Conservation (phyloP, 2,329 filamentous ascomycete species). For the Cyphellophora attinorum region DNA sequence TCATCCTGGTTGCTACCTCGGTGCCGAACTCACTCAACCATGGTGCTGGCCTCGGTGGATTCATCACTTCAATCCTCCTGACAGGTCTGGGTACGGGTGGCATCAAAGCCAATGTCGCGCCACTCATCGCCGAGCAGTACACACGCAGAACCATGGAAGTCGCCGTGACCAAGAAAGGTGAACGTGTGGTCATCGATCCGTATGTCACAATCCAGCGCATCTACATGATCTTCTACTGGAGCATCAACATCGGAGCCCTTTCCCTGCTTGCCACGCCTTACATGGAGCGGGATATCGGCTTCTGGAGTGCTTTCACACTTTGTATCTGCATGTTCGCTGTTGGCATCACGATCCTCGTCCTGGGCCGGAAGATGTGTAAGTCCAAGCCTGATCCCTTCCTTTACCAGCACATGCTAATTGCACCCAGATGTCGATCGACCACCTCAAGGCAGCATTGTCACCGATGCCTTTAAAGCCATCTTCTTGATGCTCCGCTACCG, state of each 20-base stretch:
- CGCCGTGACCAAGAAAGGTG: conserved; percentile 32
- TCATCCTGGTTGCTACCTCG: conserved; percentile 47
- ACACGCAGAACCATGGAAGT: conserved; percentile 43
- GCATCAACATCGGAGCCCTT: conserved; percentile 65
- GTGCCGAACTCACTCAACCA: conserved; percentile 41
- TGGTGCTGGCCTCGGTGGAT: conserved; percentile 44
- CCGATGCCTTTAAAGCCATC: conserved; percentile 54
- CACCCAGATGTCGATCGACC: conserved; percentile 39
- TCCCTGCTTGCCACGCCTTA: conserved; percentile 58
- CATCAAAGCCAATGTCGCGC: conserved; percentile 58
- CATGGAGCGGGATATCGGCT: conserved; percentile 58
- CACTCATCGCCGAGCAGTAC: conserved; percentile 58
- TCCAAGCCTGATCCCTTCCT: no score
- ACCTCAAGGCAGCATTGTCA: conserved; percentile 55
- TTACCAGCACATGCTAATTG: no score
- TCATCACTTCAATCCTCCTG: conserved; percentile 48
- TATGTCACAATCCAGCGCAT: conserved; percentile 57
- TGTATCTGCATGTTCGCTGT: conserved; percentile 55
- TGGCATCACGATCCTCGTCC: conserved; percentile 46
- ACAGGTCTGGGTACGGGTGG: conserved; percentile 59
- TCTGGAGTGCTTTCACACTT: conserved; percentile 56
- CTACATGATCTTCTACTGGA: conserved; percentile 67
- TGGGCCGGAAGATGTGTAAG: conserved; percentile 35
- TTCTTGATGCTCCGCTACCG: conserved; percentile 40
- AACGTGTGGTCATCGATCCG: conserved; percentile 57